Evolutionary conservation across 75 land plant species (phyloP).

Genomic region (Pinus tabuliformis): DNA sequence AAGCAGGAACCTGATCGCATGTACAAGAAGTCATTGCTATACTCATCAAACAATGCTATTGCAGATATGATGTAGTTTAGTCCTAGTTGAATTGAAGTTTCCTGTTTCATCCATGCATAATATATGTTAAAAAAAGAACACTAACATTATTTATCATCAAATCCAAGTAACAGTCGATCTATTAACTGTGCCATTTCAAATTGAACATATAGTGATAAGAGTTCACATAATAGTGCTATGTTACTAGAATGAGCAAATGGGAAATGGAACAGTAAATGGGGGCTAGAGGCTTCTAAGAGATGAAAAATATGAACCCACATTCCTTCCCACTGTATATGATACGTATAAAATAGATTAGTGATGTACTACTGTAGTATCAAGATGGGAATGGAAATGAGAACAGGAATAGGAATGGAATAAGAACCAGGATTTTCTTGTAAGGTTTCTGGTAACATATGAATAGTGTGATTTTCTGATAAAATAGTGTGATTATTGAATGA

Average conservation of each 20-base stretch:
- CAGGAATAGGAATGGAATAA: neutral
- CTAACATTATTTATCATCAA: no score
- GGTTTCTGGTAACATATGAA: neutral
- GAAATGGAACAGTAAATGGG: no score
- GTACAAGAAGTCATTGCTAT: constrained; percentile 81
- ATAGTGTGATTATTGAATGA: neutral
- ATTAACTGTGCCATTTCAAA: no score
- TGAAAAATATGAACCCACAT: no score
- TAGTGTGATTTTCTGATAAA: neutral
- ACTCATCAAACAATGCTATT: constrained; percentile 83
- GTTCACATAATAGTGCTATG: no score
- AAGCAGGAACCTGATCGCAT: constrained; percentile 80
- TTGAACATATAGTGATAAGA: no score
- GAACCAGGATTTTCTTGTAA: neutral
- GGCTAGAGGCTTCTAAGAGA: no score
- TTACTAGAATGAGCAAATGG: no score
- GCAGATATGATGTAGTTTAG: constrained; percentile 63
- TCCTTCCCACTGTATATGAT: no score
- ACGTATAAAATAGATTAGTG: no score
- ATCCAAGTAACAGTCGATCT: no score
- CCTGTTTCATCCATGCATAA: constrained; percentile 29
- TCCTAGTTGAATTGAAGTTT: constrained; percentile 62
- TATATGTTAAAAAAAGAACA: neutral
- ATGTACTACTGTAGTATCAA: no score
- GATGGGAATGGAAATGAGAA: neutral